Conservation (phyloP, 75 land plant species). For the Pinus taeda region DNA sequence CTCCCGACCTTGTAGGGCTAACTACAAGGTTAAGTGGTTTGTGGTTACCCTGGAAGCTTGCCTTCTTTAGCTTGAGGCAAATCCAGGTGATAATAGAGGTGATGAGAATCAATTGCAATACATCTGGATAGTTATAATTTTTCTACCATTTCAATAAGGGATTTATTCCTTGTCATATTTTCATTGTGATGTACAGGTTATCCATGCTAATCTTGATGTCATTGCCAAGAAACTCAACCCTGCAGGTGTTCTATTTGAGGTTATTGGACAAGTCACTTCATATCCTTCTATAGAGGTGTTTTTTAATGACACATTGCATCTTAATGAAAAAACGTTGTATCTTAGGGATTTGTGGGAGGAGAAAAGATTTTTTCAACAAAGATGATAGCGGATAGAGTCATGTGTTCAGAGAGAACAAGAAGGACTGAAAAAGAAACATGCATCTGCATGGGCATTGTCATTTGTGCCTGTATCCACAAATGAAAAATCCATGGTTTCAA, state of each 20-base stretch:
- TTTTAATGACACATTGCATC: conserved; percentile 51
- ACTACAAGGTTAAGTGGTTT: no score
- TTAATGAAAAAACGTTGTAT: conserved; percentile 47
- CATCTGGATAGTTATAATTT: background rate
- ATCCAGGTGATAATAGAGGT: no score
- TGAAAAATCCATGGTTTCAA: conserved; percentile 32
- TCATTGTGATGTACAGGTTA: conserved; percentile 30
- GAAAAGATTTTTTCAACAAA: conserved; percentile 79
- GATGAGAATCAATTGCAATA: background rate
- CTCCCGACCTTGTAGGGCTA: no score
- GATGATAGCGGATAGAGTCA: conserved; percentile 64
- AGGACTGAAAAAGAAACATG: conserved; percentile 61
- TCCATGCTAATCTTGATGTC: conserved; percentile 32
- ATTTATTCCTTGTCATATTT: background rate
- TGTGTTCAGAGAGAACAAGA: conserved; percentile 76
- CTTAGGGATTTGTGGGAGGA: conserved; percentile 95
- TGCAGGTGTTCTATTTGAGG: conserved; percentile 44
- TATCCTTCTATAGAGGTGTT: conserved; percentile 43
- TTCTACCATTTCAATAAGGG: background rate
- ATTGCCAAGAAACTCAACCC: conserved; percentile 37
- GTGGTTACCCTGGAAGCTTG: no score
- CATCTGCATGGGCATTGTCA: conserved; percentile 73
- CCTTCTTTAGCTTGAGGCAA: no score
- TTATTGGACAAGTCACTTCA: conserved; percentile 69
- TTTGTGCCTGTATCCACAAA: conserved; percentile 70